phyloP scores from a whole-genome alignment of 2,329 filamentous ascomycete species.

The Cytospora leucostoma region DNA sequence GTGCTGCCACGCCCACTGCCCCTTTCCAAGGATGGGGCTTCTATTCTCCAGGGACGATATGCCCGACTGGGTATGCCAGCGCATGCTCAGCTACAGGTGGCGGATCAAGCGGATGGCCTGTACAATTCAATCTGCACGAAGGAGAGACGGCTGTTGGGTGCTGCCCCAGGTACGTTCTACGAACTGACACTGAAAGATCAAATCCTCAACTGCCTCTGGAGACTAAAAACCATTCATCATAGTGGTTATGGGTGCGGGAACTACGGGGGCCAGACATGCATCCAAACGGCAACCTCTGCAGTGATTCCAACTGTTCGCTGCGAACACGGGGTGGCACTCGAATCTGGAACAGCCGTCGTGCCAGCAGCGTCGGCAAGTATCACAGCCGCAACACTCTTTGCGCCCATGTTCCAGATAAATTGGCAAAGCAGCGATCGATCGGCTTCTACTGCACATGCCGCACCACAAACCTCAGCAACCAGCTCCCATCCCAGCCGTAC shows the following conservation, averaged over 20 bases:
- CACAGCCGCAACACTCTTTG: conserved; percentile 14
- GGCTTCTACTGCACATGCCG: not conserved
- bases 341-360: not conserved
- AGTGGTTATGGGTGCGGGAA: conserved; percentile 14
- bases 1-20: not conserved
- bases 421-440: conserved; percentile 10
- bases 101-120: not conserved
- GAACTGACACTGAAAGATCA: not conserved
- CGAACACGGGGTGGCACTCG: not conserved
- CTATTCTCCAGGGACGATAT: conserved; percentile 11
- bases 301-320: conserved; percentile 5
- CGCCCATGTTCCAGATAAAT: conserved; percentile 18
- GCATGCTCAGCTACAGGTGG: conserved; percentile 17
- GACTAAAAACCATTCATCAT: not conserved
- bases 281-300: conserved; percentile 10
- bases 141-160: conserved; percentile 19
- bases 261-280: conserved; percentile 10
- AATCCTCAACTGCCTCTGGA: not conserved
- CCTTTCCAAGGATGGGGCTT: conserved; percentile 9
- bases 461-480: not conserved
- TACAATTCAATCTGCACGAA: conserved; percentile 4
- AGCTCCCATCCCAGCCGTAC: conserved; percentile 4
- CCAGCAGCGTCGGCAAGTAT: not conserved
- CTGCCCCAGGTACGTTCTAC: conserved; percentile 12
- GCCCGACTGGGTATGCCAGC: conserved; percentile 9